Conservation (phyloP, 1,139 yeast species). For the Petasospora fabianii region DNA sequence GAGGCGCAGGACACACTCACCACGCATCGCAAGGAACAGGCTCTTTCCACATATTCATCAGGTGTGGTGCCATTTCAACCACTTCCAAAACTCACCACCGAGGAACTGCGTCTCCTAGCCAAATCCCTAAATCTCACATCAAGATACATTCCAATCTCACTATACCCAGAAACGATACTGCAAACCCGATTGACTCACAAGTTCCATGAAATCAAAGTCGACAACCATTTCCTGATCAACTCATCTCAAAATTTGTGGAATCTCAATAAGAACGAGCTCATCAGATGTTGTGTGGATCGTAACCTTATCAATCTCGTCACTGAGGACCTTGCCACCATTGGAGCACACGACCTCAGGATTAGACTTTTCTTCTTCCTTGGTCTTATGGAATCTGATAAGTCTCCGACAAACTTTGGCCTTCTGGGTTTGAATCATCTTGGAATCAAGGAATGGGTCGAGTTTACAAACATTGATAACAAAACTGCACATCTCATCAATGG, state of each 20-base stretch:
- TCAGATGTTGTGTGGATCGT: slow-evolving; percentile 47
- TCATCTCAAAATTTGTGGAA: slow-evolving; percentile 36
- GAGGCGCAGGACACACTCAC: slow-evolving; percentile 17
- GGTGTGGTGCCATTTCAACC: slow-evolving; percentile 29
- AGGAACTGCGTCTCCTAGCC: slow-evolving; percentile 36
- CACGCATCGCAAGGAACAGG: slow-evolving; percentile 27
- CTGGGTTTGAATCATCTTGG: slow-evolving; percentile 23
- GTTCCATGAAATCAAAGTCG: slow-evolving; percentile 46
- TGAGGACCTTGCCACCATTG: slow-evolving; percentile 19
- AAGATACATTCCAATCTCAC: slow-evolving; percentile 36
- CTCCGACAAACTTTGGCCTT: slow-evolving; percentile 17
- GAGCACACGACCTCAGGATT: slow-evolving; percentile 21
- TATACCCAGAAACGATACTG: slow-evolving; percentile 39
- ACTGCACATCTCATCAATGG: slow-evolving; percentile 12
- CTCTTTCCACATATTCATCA: slow-evolving; percentile 11
- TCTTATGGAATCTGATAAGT: slow-evolving; percentile 18
- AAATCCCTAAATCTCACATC: slow-evolving; percentile 38
- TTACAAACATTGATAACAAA: slow-evolving; percentile 15
- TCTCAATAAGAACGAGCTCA: slow-evolving; percentile 41
- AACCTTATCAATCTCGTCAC: slow-evolving; percentile 36
- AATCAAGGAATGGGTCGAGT: slow-evolving; percentile 8
- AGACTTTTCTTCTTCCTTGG: slow-evolving; percentile 22
- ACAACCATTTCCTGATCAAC: slow-evolving; percentile 41
- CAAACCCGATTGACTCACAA: slow-evolving; percentile 39
- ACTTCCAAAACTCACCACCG: slow-evolving; percentile 41